Evolutionary conservation across 495 filamentous ascomycete genomes (phyloP).

Genomic region (Physcia stellaris): DNA sequence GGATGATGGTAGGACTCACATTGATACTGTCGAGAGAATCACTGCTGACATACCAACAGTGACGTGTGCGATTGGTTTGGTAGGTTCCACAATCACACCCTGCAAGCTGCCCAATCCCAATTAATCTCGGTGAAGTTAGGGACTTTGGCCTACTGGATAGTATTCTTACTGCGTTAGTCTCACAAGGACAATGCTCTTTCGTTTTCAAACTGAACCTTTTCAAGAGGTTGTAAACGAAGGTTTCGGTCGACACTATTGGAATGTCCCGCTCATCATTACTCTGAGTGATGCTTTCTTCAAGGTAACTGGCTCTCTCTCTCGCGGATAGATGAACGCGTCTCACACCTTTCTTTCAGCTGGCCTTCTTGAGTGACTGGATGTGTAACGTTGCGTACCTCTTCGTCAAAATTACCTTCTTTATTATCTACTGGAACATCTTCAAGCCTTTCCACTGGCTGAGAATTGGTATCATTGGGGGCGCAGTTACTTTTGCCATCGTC

Average conservation of each 20-base stretch:
- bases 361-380: neutral
- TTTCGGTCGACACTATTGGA: neutral
- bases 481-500: neutral
- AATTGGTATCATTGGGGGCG: neutral
- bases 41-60: neutral
- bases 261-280: neutral
- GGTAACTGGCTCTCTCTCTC: neutral
- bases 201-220: neutral
- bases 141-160: neutral
- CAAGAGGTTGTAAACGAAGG: neutral
- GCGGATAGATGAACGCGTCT: too few relatives aligned
- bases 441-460: constrained; percentile 1
- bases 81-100: neutral
- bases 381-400: neutral
- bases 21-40: neutral
- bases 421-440: constrained; percentile 4
- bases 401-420: constrained; percentile 4
- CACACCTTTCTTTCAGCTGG: too few relatives aligned
- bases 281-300: neutral
- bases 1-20: constrained; percentile 2
- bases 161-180: neutral
- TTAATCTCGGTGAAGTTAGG: neutral
- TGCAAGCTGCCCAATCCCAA: neutral
- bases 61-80: neutral
- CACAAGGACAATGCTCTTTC: too few relatives aligned